Evolutionary conservation across 306 rosid genomes (phyloP).

Genomic region (Prunus padus): DNA sequence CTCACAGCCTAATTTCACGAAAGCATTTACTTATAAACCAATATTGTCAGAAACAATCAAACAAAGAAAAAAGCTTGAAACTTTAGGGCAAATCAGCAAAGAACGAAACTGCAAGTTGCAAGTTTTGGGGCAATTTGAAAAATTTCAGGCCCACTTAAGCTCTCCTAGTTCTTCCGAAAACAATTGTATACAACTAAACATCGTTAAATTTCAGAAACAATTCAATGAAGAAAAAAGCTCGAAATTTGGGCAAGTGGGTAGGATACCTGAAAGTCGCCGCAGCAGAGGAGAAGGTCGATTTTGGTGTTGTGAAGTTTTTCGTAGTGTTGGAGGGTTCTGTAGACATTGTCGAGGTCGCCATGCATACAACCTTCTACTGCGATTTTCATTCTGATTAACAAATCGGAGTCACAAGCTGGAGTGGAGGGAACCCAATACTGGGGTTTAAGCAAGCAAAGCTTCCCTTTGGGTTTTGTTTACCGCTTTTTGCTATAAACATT

Average conservation of each 20-base stretch:
- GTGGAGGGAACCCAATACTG: neutral
- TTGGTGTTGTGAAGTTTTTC: constrained; percentile 56
- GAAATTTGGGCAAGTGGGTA: neutral
- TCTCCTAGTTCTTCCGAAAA: constrained; percentile 37
- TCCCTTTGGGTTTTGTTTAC: neutral
- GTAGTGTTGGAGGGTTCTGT: constrained; percentile 63
- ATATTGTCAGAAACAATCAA: neutral
- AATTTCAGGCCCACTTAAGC: constrained; percentile 56
- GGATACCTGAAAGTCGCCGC: constrained; percentile 86
- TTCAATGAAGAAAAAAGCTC: neutral
- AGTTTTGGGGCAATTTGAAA: neutral
- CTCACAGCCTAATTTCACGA: constrained; percentile 63
- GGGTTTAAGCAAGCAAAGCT: neutral
- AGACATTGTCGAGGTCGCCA: constrained; percentile 85
- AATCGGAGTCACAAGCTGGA: neutral
- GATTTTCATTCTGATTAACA: constrained; percentile 51
- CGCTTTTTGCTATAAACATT: too few relatives aligned
- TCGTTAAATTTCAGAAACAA: neutral
- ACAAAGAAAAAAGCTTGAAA: neutral
- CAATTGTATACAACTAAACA: neutral
- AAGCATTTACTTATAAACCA: neutral
- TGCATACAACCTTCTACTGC: constrained; percentile 97
- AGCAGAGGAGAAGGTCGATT: constrained; percentile 92
- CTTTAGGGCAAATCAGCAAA: constrained; percentile 6
- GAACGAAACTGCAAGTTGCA: neutral